Evolutionary conservation across 106 monocot species (phyloP).

Genomic region (Allium fistulosum): DNA sequence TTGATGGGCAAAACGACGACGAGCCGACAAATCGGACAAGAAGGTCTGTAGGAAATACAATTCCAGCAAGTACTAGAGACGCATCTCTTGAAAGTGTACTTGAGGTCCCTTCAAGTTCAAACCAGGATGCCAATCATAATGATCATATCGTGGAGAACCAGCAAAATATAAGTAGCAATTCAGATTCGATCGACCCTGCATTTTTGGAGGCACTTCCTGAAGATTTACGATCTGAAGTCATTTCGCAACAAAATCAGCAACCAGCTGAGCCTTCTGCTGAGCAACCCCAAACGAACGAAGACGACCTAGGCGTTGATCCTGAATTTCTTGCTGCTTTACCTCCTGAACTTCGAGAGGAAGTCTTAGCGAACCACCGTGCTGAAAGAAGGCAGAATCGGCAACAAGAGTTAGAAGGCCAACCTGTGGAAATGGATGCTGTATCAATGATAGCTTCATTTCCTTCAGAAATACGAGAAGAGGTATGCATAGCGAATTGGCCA

Average conservation of each 20-base stretch:
- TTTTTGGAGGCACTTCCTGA: constrained; percentile 98
- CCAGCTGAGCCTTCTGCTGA: constrained; percentile 50
- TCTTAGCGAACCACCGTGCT: constrained; percentile 84
- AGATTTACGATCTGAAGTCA: constrained; percentile 89
- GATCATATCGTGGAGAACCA: constrained; percentile 31
- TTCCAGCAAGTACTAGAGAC: constrained; percentile 45
- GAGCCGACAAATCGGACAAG: constrained; percentile 53
- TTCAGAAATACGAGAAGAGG: constrained; percentile 97
- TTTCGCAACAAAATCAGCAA: constrained; percentile 85
- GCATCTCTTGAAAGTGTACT: constrained; percentile 77
- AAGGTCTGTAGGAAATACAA: constrained; percentile 34
- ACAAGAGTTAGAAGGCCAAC: constrained; percentile 94
- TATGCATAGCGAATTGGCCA: constrained; percentile 1
- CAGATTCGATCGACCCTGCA: constrained; percentile 86
- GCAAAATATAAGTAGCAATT: constrained; percentile 26
- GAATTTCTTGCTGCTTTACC: constrained; percentile 99
- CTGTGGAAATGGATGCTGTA: constrained; percentile 99
- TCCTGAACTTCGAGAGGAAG: constrained; percentile 91
- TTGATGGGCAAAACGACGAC: constrained; percentile 93
- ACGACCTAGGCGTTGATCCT: constrained; percentile 58
- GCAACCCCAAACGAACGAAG: constrained; percentile 55
- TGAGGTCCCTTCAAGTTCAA: constrained; percentile 58
- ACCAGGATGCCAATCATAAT: constrained; percentile 39
- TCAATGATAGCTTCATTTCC: constrained; percentile 99
- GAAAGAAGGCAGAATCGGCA: constrained; percentile 70